Evolutionary conservation across 2,329 filamentous ascomycete genomes (phyloP).

Genomic region (Ceratocystis alfenasii): DNA sequence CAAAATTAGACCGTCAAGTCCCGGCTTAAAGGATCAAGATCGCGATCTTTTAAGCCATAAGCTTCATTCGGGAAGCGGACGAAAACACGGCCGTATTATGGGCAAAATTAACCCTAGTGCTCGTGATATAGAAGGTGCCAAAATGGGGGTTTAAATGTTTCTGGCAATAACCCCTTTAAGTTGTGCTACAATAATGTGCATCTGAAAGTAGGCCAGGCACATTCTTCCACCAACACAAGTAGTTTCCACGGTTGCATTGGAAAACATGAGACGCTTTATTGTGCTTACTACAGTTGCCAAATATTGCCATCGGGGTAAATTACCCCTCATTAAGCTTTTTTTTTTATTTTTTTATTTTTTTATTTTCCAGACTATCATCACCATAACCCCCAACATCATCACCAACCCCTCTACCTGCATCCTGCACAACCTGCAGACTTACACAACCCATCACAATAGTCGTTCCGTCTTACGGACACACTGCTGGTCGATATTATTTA

Average conservation of each 20-base stretch:
- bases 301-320: neutral
- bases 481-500: neutral
- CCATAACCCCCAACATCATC: neutral
- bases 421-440: neutral
- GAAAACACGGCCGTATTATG: neutral
- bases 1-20: neutral
- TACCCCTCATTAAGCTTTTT: neutral
- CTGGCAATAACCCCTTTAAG: neutral
- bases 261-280: neutral
- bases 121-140: neutral
- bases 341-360: neutral
- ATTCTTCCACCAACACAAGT: neutral
- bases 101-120: neutral
- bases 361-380: neutral
- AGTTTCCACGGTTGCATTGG: neutral
- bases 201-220: neutral
- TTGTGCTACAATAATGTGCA: neutral
- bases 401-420: neutral
- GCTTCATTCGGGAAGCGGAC: neutral
- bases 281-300: neutral
- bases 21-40: neutral
- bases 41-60: neutral
- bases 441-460: neutral
- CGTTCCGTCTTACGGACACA: no score
- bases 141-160: neutral